A percentile compares a stretch with the other conserved stretches of the same genome.
These are phyloP conservation scores for Trametes hirsuta DNA, from an alignment of 1,284 basidiomycete species.

Conservation along the genomic window DNA sequence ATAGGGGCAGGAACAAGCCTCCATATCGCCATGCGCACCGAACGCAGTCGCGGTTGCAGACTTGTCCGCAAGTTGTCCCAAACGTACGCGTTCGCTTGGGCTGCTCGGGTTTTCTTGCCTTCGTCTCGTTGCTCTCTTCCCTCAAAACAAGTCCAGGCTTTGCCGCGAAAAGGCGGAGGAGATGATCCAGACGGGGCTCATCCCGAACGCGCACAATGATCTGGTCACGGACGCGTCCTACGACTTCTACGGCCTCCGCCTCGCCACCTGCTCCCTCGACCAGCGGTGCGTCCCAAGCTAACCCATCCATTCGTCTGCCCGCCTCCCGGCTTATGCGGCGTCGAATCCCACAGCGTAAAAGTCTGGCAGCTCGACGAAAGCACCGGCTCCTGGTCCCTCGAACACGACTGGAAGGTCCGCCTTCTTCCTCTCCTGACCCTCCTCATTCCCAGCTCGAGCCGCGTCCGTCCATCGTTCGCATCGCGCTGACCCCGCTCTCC, in stretches of 20 bases:
- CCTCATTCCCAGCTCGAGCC: not conserved
- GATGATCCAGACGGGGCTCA: constrained; percentile 78
- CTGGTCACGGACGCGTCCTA: constrained; percentile 84
- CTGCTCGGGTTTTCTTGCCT: not conserved
- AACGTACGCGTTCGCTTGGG: not conserved
- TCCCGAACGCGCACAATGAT: constrained; percentile 76
- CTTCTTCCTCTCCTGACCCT: not conserved
- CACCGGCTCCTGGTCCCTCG: constrained; percentile 72
- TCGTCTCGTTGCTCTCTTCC: not conserved
- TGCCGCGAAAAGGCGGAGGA: not conserved
- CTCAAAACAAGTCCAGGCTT: too few species aligned
- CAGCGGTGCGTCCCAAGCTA: constrained; percentile 54
- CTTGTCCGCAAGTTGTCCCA: not conserved
- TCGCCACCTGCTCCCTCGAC: constrained; percentile 79
- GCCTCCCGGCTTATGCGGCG: not conserved
- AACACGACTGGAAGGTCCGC: constrained; percentile 88
- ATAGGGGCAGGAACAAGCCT: not conserved
- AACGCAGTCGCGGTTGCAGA: not conserved
- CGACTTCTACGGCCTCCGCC: constrained; percentile 85
- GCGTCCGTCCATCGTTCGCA: not conserved
- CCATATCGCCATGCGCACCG: too few species aligned
- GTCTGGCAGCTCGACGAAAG: constrained; percentile 76
- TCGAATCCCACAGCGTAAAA: constrained; percentile 65
- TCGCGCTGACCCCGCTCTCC: too few species aligned
- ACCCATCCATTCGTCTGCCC: not conserved